These are phyloP conservation scores for Kodamaea sagamina DNA, from an alignment of 805 yeast species.

Conservation along the genomic window DNA sequence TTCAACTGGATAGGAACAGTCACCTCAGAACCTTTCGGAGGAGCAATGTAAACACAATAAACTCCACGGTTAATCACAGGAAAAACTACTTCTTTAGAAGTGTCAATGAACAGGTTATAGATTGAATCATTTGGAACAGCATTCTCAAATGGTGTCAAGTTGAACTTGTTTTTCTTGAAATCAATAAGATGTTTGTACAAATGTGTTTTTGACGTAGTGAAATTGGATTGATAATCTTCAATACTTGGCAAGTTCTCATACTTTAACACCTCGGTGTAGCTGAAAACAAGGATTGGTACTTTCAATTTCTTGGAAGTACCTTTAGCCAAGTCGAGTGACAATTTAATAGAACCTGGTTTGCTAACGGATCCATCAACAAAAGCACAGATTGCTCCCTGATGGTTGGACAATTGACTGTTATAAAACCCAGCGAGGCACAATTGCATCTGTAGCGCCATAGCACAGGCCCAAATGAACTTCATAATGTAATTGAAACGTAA, in stretches of 20 bases:
- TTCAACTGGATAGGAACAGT: conserved; percentile 22
- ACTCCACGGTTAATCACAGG: conserved; percentile 20
- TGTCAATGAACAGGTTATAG: not conserved
- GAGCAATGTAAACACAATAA: conserved; percentile 35
- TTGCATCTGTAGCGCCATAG: no score
- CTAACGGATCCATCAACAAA: not conserved
- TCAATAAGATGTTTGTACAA: conserved; percentile 17
- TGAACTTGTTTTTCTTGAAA: conserved; percentile 18
- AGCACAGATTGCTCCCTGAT: not conserved
- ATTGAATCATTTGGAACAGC: not conserved
- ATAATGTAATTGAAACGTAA: no score
- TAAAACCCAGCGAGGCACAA: not conserved
- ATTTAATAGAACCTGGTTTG: not conserved
- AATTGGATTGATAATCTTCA: conserved; percentile 16
- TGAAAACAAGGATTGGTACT: conserved; percentile 27
- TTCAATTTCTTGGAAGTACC: not conserved
- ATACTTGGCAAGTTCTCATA: conserved; percentile 23
- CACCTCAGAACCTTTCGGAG: conserved; percentile 19
- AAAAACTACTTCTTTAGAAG: not conserved
- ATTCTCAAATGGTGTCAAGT: not conserved
- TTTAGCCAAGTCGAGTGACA: not conserved
- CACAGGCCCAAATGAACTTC: no score
- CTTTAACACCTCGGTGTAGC: conserved; percentile 24
- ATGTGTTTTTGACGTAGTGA: conserved; percentile 9
- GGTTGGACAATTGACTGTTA: not conserved